Base-by-base conservation (phyloP, 805 yeast species). In the Zygotorulaspora danielsina region DNA sequence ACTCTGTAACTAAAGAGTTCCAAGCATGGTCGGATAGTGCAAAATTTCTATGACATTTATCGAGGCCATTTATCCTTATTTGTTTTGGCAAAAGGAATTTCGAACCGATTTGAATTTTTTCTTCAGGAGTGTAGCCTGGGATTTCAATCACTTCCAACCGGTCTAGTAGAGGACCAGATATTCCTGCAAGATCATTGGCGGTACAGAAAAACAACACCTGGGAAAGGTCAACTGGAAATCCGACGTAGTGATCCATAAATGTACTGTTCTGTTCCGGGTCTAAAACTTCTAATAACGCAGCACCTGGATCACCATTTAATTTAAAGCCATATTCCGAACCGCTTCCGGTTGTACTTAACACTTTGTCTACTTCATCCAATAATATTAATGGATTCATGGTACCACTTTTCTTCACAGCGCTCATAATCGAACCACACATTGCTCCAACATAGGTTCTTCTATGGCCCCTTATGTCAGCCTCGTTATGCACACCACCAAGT, bases 361-460 rank as follows among this genome's bases (percentile, higher is more conserved):
- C 75, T 59, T 87, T 87, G 61, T 87, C 96, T 44, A 87, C 79
- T 59, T 87, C 96, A 62, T 87, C 96, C 35, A 87, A 65, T 36
- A 87, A 66, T 41, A 87, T 80, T 13, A 87, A 84, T 0, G 95
- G 95, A 51, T 84, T 84, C 82, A 82, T 81, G 1, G 81, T 70
- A 11, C 84, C 76, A 1, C 86, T 77, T 51, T 81, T 83, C 34
- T 94, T 72, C 28, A 87, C 62, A 0, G 89, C 85, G 62, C 81
- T 89, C 20, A 84, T 73, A 19, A 87, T 66, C 32, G 83, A 67
- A 6, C 96, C 96, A 0, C 95, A 95, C 84, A 85, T 81, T 1
- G 95, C 86, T 5, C 96, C 96, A 26, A 87, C 89, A 58, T 87
- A 87, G 0, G 96, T 87, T 54, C 96, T 72, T 59, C 96, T 70